Percentiles rank a stretch among this genome's conserved stretches.
Conservation (phyloP, 2,329 filamentous ascomycete species). For the Albifimbria verrucaria region DNA sequence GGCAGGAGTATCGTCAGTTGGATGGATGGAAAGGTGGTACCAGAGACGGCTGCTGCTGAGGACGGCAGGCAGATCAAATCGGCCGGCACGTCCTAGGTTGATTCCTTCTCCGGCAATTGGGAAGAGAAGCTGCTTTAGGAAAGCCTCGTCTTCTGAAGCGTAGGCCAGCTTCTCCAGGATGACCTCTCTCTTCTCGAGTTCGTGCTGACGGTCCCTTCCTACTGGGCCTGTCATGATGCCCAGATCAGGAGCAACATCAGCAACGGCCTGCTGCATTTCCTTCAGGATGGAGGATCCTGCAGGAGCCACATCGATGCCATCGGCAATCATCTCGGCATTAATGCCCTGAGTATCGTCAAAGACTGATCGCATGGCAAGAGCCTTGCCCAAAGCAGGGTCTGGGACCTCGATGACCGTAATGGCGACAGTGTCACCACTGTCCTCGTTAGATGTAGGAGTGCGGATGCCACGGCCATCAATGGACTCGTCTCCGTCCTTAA, state of each 20-base stretch:
- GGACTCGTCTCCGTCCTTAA: slow-evolving; percentile 64
- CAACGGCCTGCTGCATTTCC: slow-evolving; percentile 81
- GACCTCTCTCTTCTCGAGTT: slow-evolving; percentile 76
- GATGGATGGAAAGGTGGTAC: slow-evolving; percentile 91
- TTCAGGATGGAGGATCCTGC: slow-evolving; percentile 79
- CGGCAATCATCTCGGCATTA: slow-evolving; percentile 95
- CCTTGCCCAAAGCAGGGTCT: slow-evolving; percentile 75
- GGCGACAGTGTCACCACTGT: slow-evolving; percentile 78
- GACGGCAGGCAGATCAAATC: slow-evolving; percentile 72
- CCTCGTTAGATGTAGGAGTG: slow-evolving; percentile 67
- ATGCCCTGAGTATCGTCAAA: slow-evolving; percentile 94
- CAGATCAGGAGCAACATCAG: slow-evolving; percentile 73
- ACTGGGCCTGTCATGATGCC: slow-evolving; percentile 67
- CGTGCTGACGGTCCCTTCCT: slow-evolving; percentile 70
- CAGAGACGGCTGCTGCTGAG: slow-evolving; percentile 85
- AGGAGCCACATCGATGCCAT: slow-evolving; percentile 74
- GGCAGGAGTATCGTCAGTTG: slow-evolving; percentile 80
- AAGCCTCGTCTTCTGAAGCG: slow-evolving; percentile 79
- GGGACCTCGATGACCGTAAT: slow-evolving; percentile 88
- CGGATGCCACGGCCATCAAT: slow-evolving; percentile 58
- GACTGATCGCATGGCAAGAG: slow-evolving; percentile 80
- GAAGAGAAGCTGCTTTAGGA: slow-evolving; percentile 78
- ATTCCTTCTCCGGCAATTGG: slow-evolving; percentile 77
- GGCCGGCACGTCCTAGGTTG: slow-evolving; percentile 70
- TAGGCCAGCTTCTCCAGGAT: slow-evolving; percentile 82